Evolutionary conservation across 768 basidiomycete genomes (phyloP).

Genomic region (Rhodocollybia butyracea): DNA sequence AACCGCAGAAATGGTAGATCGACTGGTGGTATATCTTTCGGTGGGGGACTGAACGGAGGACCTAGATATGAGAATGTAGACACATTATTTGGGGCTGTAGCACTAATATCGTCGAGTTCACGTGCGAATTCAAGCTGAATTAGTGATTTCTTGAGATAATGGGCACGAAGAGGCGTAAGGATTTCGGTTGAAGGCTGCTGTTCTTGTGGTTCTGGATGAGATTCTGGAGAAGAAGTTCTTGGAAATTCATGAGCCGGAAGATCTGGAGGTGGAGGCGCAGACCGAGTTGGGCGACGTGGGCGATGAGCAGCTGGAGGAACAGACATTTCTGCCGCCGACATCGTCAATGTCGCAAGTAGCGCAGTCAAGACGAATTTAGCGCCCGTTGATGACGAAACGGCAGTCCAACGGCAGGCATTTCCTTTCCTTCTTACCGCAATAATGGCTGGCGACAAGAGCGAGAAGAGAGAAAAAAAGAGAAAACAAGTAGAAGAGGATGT

Average conservation of each 20-base stretch:
- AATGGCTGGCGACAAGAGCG: slow-evolving; percentile 75
- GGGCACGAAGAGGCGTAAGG: slow-evolving; percentile 87
- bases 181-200: slow-evolving; percentile 16
- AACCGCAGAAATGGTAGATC: slow-evolving; percentile 89
- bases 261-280: slow-evolving; percentile 6
- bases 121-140: slow-evolving; percentile 78
- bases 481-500: slow-evolving; percentile 36
- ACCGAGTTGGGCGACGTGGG: slow-evolving; percentile 9
- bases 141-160: slow-evolving; percentile 97
- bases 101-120: slow-evolving; percentile 73
- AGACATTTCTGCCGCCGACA: not conserved
- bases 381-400: not conserved
- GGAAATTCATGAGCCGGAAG: not conserved
- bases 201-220: slow-evolving; percentile 10
- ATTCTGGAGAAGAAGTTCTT: slow-evolving; percentile 9
- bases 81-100: slow-evolving; percentile 40
- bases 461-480: slow-evolving; percentile 73
- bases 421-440: not conserved
- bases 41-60: slow-evolving; percentile 76
- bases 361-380: not conserved
- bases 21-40: slow-evolving; percentile 48
- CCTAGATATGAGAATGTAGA: slow-evolving; percentile 87
- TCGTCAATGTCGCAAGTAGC: not conserved
- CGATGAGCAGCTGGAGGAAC: slow-evolving; percentile 1
- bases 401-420: not conserved